Base-by-base conservation (phyloP, 345 rosid species). In the Gossypium bickii region DNA sequence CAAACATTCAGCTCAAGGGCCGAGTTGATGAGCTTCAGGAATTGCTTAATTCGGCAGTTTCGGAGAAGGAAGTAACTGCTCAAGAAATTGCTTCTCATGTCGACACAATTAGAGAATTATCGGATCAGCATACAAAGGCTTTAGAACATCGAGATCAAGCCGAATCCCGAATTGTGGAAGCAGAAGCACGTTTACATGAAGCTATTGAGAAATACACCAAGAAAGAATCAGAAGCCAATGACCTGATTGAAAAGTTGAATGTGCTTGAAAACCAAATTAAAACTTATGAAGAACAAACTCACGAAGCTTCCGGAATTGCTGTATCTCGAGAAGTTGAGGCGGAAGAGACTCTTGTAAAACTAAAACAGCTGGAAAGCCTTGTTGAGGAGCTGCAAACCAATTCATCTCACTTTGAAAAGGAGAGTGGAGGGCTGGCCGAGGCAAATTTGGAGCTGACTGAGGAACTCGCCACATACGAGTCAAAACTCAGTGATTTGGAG, bases 21-120 rank as follows among this genome's bases (percentile, higher is more conserved):
- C 88, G 85, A 83, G 81, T 92, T 25, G 88, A 87, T 61, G 98
- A 93, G 77, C 94, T 93, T 74, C 86, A 93, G 72, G 93, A 87
- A 71, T 75, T 86, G 80, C 79, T 92, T 44, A 80, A 79, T 78
- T 76, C 90, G 66, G 78, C 87, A 62, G 72, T 78, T 73, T 88
- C 85, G 27, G 97, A 96, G 80, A 93, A 87, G 85, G 99, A 96
- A 74, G 74, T 76, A 67, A 77, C 84, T 9, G 62, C 87, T 80
- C 84, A 83, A 77, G 87, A 85, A 81, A 67, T 89, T 73, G 82
- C 84, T 75, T 89, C 86, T 60, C 89, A 89, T 53, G 24, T 74
- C 78, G 74, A 20, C 61, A 76, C 87, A 10, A 75, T 89, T 65
- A 66, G 77, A n/a, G 89, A 89, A 44, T 80, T 89, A 69, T 83